These are phyloP conservation scores for Agrocybe praecox DNA, from an alignment of 768 basidiomycete genomes.

Conservation along the genomic window DNA sequence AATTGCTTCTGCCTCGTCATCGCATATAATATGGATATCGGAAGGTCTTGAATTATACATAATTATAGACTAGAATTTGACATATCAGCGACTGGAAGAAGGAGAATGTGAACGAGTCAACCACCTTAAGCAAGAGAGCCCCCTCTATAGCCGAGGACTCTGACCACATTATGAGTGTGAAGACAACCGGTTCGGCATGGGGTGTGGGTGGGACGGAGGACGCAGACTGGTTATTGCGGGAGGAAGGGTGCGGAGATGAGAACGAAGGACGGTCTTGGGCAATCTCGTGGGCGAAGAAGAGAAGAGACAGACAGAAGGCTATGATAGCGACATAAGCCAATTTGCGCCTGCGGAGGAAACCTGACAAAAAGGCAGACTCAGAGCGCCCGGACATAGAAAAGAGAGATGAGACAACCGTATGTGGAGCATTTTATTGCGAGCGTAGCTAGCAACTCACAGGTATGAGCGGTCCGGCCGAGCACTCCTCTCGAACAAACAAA, in stretches of 20 bases:
- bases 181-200: constrained; percentile 35
- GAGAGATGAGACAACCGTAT: not conserved
- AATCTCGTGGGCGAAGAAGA: constrained; percentile 20
- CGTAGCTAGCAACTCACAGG: too few relatives aligned
- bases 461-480: too few relatives aligned
- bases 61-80: constrained; percentile 25
- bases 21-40: constrained; percentile 48
- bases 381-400: not conserved
- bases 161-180: constrained; percentile 46
- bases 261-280: not conserved
- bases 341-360: constrained; percentile 17
- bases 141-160: constrained; percentile 43
- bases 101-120: constrained; percentile 6
- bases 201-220: not conserved
- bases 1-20: constrained; percentile 39
- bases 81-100: not conserved
- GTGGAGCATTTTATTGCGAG: too few relatives aligned
- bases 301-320: constrained; percentile 14
- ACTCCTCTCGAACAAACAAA: too few relatives aligned
- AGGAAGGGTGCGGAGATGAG: not conserved
- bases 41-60: constrained; percentile 39
- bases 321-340: constrained; percentile 13
- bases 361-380: not conserved
- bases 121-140: constrained; percentile 46
- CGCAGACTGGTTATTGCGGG: not conserved